A percentile compares a stretch with the other conserved stretches of the same genome.
Conservation (phyloP, 805 yeast genomes). For the Wickerhamomyces bovis region DNA sequence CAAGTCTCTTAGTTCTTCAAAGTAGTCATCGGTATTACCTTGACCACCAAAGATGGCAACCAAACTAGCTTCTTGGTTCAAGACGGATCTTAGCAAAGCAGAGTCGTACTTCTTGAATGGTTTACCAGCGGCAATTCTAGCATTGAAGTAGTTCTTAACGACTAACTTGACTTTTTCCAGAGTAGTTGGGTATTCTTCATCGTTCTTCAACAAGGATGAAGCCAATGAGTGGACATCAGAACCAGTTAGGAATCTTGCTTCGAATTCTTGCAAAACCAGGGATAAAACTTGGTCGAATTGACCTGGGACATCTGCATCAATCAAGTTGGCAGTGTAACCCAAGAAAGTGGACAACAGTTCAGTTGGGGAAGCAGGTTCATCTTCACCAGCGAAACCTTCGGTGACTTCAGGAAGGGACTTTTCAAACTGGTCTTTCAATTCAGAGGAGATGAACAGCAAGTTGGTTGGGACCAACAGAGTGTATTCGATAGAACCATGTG, state of each 20-base stretch:
- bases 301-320: conserved; percentile 39
- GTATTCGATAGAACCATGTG: conserved; percentile 86
- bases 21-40: conserved; percentile 96
- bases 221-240: conserved; percentile 88
- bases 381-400: conserved; percentile 79
- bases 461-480: conserved; percentile 81
- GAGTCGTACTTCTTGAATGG: conserved; percentile 46
- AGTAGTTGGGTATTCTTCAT: conserved; percentile 56
- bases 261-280: conserved; percentile 75
- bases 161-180: conserved; percentile 64
- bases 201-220: conserved; percentile 49
- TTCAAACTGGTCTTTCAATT: conserved; percentile 79
- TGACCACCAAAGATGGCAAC: conserved; percentile 97
- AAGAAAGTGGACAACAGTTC: conserved; percentile 82
- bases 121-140: conserved; percentile 43
- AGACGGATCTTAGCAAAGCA: conserved; percentile 61
- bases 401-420: conserved; percentile 72
- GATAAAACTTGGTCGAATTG: conserved; percentile 66
- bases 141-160: conserved; percentile 71
- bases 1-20: conserved; percentile 88
- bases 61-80: conserved; percentile 51
- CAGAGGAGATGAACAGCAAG: conserved; percentile 73
- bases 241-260: conserved; percentile 67
- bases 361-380: conserved; percentile 81
- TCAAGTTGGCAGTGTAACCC: conserved; percentile 57